Percentiles rank a stretch among this genome's conserved stretches.
Evolutionary conservation across 2,329 filamentous ascomycete genomes (phyloP).

Genomic region (Fusarium temperatum): DNA sequence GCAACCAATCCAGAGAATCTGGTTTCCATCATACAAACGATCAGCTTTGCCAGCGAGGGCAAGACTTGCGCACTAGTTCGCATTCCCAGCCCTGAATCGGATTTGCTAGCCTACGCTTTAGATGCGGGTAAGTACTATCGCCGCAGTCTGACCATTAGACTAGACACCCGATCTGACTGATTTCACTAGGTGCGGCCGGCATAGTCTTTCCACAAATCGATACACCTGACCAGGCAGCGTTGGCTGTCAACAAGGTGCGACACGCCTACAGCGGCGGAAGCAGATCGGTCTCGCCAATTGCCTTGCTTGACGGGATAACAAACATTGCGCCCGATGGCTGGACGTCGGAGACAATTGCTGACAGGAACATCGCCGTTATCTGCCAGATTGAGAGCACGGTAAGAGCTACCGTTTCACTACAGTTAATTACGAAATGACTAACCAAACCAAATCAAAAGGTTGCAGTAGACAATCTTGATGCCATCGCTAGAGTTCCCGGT

Average conservation of each 20-base stretch:
- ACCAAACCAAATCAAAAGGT: background rate
- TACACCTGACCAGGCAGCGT: background rate
- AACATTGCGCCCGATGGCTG: background rate
- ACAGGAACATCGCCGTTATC: background rate
- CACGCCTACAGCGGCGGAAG: background rate
- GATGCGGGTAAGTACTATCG: background rate
- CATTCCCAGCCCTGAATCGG: background rate
- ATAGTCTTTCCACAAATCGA: background rate
- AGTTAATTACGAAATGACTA: background rate
- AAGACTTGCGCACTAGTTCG: background rate
- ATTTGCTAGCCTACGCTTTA: background rate
- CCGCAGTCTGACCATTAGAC: background rate
- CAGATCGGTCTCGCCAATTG: background rate
- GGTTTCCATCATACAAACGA: background rate
- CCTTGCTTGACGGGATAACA: background rate
- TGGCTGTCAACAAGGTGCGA: background rate
- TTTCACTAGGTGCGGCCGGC: background rate
- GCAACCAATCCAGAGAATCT: background rate
- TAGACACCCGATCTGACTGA: background rate
- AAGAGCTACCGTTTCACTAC: background rate
- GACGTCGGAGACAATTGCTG: background rate
- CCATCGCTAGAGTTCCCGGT: background rate
- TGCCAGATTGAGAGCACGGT: background rate
- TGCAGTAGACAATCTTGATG: background rate
- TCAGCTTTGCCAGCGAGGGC: background rate